These are phyloP conservation scores for Alternaria arborescens DNA, from an alignment of 2,329 filamentous ascomycete genomes.

Conservation along the genomic window DNA sequence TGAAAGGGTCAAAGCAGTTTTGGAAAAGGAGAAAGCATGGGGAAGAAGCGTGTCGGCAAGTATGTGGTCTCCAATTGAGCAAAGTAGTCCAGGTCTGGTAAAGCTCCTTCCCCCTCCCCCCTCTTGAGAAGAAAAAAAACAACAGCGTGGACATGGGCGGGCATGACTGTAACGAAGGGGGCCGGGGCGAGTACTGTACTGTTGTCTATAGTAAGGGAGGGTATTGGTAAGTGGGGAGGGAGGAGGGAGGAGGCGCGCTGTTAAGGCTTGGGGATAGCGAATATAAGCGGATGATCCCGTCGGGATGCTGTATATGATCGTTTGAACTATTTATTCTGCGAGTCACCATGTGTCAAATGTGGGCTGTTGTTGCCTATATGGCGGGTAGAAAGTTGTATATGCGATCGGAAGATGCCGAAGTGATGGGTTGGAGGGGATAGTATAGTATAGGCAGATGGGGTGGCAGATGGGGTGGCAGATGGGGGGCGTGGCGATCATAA, in stretches of 20 bases:
- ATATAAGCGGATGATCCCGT: not conserved
- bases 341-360: not conserved
- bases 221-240: too few species aligned
- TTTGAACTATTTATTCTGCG: not conserved
- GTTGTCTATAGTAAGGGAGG: not conserved
- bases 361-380: not conserved
- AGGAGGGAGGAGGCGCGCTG: not conserved
- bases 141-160: not conserved
- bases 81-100: not conserved
- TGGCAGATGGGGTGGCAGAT: not conserved
- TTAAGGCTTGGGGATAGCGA: not conserved
- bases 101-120: not conserved
- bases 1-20: not conserved
- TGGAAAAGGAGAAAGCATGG: not conserved
- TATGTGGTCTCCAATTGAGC: not conserved
- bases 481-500: not conserved
- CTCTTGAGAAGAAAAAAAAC: too few species aligned
- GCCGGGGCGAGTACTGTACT: not conserved
- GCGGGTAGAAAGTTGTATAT: not conserved
- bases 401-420: not conserved
- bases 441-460: not conserved
- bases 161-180: not conserved
- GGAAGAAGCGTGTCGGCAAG: not conserved
- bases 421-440: not conserved
- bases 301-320: too few species aligned